phyloP scores from a whole-genome alignment of 768 basidiomycete genomes.

The Suillus decipiens region DNA sequence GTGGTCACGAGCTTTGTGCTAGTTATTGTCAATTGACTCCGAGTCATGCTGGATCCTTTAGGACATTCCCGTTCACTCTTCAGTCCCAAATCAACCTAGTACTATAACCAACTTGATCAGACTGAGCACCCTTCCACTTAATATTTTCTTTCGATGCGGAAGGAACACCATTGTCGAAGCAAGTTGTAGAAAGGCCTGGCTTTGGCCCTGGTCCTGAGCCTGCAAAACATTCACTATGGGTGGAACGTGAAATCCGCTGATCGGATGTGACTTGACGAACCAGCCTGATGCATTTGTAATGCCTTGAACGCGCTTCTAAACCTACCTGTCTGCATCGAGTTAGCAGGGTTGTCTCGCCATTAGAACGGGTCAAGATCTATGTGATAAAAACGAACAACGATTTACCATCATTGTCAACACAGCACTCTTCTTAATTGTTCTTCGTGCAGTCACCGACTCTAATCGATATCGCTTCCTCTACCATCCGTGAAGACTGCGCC shows the following conservation, averaged over 20 bases:
- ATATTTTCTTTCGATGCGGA: background rate
- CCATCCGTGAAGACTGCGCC: background rate
- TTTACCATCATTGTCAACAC: background rate
- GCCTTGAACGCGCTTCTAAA: background rate
- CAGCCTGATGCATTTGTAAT: background rate
- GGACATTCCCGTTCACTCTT: background rate
- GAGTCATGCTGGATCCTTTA: too few relatives aligned
- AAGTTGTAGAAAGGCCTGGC: background rate
- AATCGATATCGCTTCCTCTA: background rate
- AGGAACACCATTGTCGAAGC: background rate
- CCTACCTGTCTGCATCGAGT: background rate
- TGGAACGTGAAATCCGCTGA: background rate
- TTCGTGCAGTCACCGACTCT: background rate
- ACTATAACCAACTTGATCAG: background rate
- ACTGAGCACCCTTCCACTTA: background rate
- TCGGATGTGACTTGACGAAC: background rate
- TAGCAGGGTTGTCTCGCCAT: background rate
- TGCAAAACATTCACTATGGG: background rate
- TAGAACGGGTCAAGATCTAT: background rate
- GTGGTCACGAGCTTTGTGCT: background rate
- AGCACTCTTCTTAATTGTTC: background rate
- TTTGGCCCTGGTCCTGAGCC: background rate
- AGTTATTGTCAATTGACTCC: too few relatives aligned
- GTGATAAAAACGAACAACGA: background rate
- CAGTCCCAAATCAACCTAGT: background rate